Evolutionary conservation across 2,329 filamentous ascomycete species (phyloP), one percentile per base, ranked within the genome.

Genomic region (Lasiodiplodia citricola): DNA sequence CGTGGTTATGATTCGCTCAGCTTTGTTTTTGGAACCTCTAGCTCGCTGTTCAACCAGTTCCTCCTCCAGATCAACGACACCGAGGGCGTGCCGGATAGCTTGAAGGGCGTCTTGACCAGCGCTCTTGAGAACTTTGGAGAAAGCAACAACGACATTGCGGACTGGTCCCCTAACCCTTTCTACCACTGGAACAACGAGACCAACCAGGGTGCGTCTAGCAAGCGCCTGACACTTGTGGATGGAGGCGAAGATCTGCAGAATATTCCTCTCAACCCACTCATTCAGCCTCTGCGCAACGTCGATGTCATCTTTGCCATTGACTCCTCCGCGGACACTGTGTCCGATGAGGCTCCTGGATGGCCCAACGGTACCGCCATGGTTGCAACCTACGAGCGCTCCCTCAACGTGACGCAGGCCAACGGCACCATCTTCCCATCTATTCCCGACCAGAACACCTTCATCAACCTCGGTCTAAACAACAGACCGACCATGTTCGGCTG

Each of bases 241-340:
- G 92, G 93, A 44, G 92, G 92, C 11, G 87, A 91, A 74, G 92
- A 95, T 77, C 76, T 88, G 1, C 91, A 96, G 74, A 96, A 96
- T 76, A 88, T 96, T 52, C 92, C 93, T 1, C 80, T 95, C 0
- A 88, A 93, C 75, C 92, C 92, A 0, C 85, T 95, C 7, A 92
- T 94, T 71, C 90, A 94, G 74, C 90, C 91, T 0, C 75, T 82
- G n/a, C 90, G 92, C 52, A 75, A 85, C 18, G 87, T 96, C 47
- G 93, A 96, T 75, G 90, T 94, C 41, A 91, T 96, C 75, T 94
- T 95, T 75, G 92, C 92, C 1, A 83, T 94, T 54, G 93, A 96
- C 77, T 89, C 88, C 4, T 93, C 91, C 1, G 92, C 91, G 2
- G 92, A 96, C 76, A 93, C 88, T 0, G 80, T 82, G 44, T 72